Evolutionary conservation across 768 basidiomycete species (phyloP), one percentile per base, ranked within the genome.

Genomic region (Mycena epipterygia): DNA sequence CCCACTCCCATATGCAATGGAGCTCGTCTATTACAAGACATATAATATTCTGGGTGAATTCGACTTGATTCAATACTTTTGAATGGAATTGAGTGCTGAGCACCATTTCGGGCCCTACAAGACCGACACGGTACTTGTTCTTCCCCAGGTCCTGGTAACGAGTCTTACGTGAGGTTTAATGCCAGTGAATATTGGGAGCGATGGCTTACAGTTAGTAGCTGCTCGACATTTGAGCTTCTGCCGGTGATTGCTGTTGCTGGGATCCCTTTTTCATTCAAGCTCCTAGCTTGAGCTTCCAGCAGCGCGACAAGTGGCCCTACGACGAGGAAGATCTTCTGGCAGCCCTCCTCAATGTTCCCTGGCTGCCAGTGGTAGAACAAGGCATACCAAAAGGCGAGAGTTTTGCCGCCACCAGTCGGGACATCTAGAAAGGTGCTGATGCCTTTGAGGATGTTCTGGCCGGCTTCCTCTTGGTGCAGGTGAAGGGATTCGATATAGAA

Each of bases 1-100:
- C 76, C 75, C 77, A 77, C 14, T 71, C 41, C 3, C 42, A 71
- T 8, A 78, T 52, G 25, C 76, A 76, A 42, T 78, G 77, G 1
- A 48, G 69, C 30, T 78, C 72, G 44, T 78, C 73, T 1, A 78
- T 56, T 2, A 73, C 53, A 1, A 76, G 37, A 14, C 48, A 58
- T 16, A 64, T 63, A 35, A 67, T 21, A 27, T 53, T 62, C 2
- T 39, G 12, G 11, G 23, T 14, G 53, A 57, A 72, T 33, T 30
- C 23, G 9, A 6, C 35, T 27, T 25, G 53, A 44, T 35, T 42
- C 21, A 67, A 67, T 23, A 72, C 66, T 8, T 39, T 46, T 13
- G n/a, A 17, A 19, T 56, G 55, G 29, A 70, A 69, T 49, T 52
- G 27, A 5, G 35, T 2, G 0, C 37, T 33, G 39, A 37, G 25